Base-by-base conservation (phyloP, 2,329 filamentous ascomycete species). In the Colletotrichum nymphaeae region DNA sequence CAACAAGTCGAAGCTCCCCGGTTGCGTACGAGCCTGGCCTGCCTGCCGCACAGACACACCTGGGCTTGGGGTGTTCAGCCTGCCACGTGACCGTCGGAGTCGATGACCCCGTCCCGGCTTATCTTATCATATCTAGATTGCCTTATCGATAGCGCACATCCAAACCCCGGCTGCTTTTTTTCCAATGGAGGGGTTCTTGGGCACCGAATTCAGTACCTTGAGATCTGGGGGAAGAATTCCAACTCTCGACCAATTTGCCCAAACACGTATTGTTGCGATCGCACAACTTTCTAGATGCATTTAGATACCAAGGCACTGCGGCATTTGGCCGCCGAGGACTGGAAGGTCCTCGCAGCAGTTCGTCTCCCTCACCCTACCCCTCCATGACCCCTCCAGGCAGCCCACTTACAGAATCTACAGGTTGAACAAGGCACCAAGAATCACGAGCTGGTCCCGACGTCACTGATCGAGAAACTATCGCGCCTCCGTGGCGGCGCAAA, bases 351-450 rank as follows among this genome's bases (percentile, higher is more conserved):
- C 75, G 93, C 94, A 80, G 97, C 95, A 79, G 96, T 97, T 92
- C 75, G 91, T 84, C 59, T 46, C 67, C 75, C 91, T 84, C 59
- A 49, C 66, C 68, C 63, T 71, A 75, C 73, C 78, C 78, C 72
- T 75, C 68, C 74, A 77, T 67, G 68, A 49, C 73, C 77, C 75
- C 75, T 75, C 78, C 42, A 49, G 42, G 72, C 70, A 78, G 78
- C 78, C 79, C 77, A 81, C 82, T 84, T 80, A 83, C 81, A 76
- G 77, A 78, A 49, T 77, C 78, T 78, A 68, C 83, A 98, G 95
- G 94, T 97, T 79, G 97, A 99, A 83, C 92, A 93, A 84, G 96
- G 95, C 80, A 97, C 94, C 84, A 95, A 94, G 83, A 98, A 98
- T 85, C 97, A 99, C 86, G 97, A 99, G 85, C 89, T 99, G 70